Percentiles rank a stretch among this genome's conserved stretches.
These are phyloP conservation scores for Neurospora sp. DNA, from an alignment of 2,329 filamentous ascomycete species.

Conservation along the genomic window DNA sequence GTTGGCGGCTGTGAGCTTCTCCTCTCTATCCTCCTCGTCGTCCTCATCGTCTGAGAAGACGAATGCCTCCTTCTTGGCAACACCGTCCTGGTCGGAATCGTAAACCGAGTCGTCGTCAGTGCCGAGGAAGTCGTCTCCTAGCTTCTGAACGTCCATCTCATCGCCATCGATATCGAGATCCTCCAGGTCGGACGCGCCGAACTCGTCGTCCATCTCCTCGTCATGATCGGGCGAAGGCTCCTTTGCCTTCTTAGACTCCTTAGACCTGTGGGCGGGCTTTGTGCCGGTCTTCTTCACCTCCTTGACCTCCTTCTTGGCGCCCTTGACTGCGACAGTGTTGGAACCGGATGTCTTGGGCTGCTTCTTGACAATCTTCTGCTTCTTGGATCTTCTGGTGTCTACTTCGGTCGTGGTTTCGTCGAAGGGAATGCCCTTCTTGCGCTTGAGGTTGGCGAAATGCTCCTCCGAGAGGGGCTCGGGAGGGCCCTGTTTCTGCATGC, in stretches of 20 bases:
- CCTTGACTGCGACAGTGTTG: constrained; percentile 18
- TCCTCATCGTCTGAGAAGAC: constrained; percentile 97
- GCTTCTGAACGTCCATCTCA: constrained; percentile 25
- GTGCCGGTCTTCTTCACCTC: constrained; percentile 27
- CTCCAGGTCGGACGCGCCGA: constrained; percentile 34
- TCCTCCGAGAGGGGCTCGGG: constrained; percentile 75
- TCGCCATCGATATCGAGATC: constrained; percentile 35
- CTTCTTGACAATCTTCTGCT: neutral
- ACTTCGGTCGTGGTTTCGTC: constrained; percentile 37
- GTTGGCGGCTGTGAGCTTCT: constrained; percentile 88
- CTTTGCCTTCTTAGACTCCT: constrained; percentile 26
- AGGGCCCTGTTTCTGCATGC: constrained; percentile 91
- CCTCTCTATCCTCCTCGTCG: constrained; percentile 77
- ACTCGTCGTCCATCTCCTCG: constrained; percentile 32
- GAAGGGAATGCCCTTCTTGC: constrained; percentile 66
- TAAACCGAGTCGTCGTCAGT: constrained; percentile 52
- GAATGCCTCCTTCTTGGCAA: constrained; percentile 41
- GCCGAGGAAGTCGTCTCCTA: constrained; percentile 51
- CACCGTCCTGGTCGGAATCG: constrained; percentile 59
- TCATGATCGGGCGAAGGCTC: constrained; percentile 36
- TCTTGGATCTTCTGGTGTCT: constrained; percentile 3
- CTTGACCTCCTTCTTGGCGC: constrained; percentile 23
- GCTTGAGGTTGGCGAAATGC: constrained; percentile 68
- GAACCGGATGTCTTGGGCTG: neutral
- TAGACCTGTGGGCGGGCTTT: constrained; percentile 20